Evolutionary conservation across 1,284 basidiomycete species (phyloP).

Genomic region (Ceratobasidium sp.): DNA sequence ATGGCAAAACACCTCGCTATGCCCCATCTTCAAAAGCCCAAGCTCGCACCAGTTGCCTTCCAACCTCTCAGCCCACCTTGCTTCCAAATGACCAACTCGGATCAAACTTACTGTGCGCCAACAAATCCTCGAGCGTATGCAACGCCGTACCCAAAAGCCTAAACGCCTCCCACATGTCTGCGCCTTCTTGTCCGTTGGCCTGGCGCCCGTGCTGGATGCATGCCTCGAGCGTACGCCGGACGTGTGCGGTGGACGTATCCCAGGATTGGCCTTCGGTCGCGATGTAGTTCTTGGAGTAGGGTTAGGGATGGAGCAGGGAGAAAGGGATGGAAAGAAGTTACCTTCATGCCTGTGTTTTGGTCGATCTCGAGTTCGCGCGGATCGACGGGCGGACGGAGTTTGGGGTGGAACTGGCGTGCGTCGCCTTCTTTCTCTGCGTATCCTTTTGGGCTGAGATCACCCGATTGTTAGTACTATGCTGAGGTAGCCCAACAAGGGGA

Average conservation of each 20-base stretch:
- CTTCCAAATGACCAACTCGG: background rate
- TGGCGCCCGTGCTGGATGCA: conserved; percentile 75
- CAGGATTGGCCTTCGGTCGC: conserved; percentile 74
- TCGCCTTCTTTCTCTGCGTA: conserved; percentile 82
- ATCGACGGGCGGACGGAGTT: conserved; percentile 81
- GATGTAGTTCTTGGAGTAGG: conserved; percentile 64
- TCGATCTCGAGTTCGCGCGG: conserved; percentile 84
- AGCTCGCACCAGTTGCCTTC: conserved; percentile 77
- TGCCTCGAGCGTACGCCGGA: conserved; percentile 74
- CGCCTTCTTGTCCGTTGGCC: conserved; percentile 67
- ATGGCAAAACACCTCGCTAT: conserved; percentile 84
- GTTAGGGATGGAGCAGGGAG: too few species aligned
- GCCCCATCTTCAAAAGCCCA: conserved; percentile 77
- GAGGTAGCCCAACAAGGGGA: background rate
- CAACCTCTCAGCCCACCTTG: background rate
- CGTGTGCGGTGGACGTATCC: conserved; percentile 84
- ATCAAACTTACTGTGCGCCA: conserved; percentile 72
- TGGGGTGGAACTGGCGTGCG: conserved; percentile 73
- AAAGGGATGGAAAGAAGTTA: background rate
- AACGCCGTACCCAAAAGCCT: conserved; percentile 77
- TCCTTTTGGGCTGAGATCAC: conserved; percentile 61
- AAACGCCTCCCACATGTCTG: conserved; percentile 78
- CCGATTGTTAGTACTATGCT: conserved; percentile 1
- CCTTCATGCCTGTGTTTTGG: conserved; percentile 87
- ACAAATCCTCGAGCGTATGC: conserved; percentile 80